Evolutionary conservation across 2,329 filamentous ascomycete genomes (phyloP).

Genomic region (Ilyonectria mors-panacis): DNA sequence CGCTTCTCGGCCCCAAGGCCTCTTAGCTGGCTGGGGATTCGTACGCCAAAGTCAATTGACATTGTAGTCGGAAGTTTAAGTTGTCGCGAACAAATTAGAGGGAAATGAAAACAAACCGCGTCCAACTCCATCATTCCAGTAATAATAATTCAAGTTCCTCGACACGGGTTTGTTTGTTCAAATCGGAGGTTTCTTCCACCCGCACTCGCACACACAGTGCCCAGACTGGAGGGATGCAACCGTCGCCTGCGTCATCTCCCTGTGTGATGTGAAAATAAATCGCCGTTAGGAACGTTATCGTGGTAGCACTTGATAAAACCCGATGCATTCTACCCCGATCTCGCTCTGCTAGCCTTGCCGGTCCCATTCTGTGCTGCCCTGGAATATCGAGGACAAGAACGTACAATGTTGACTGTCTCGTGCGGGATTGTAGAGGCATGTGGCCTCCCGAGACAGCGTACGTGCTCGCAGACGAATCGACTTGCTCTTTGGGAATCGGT

Average conservation of each 20-base stretch:
- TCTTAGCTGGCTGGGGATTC: not conserved
- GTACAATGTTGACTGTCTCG: not conserved
- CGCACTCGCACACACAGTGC: not conserved
- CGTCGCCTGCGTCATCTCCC: slow-evolving; percentile 30
- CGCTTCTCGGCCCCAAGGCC: no score
- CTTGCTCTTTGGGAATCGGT: not conserved
- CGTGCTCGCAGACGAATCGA: not conserved
- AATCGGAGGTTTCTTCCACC: not conserved
- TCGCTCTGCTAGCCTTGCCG: not conserved
- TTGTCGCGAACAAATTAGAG: not conserved
- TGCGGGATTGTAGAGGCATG: slow-evolving; percentile 37
- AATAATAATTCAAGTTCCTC: not conserved
- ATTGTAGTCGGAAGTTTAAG: not conserved
- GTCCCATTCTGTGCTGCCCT: not conserved
- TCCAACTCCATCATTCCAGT: not conserved
- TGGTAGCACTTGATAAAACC: slow-evolving; percentile 18
- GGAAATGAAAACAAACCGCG: not conserved
- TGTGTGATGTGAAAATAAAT: slow-evolving; percentile 29
- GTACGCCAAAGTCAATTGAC: slow-evolving; percentile 14
- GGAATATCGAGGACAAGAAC: not conserved
- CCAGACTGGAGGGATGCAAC: slow-evolving; percentile 11
- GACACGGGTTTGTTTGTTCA: not conserved
- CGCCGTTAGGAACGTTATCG: slow-evolving; percentile 21
- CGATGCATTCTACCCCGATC: slow-evolving; percentile 14
- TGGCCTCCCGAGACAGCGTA: slow-evolving; percentile 27